These are phyloP conservation scores for Kodamaea suecica DNA, from an alignment of 1,139 yeast genomes.

Conservation along the genomic window DNA sequence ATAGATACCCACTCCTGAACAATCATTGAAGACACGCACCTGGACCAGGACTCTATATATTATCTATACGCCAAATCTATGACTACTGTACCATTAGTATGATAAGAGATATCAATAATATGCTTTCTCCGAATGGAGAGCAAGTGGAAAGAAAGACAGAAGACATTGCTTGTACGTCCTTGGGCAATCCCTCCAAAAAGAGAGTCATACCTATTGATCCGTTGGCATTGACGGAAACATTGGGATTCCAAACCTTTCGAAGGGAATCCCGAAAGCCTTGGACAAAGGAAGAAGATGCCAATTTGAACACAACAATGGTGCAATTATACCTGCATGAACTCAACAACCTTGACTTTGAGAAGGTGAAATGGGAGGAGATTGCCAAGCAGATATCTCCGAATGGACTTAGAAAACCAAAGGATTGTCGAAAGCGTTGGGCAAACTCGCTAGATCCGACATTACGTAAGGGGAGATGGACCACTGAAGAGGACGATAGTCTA, in stretches of 20 bases:
- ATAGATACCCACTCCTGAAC: too few relatives aligned
- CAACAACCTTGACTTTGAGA: slow-evolving; percentile 31
- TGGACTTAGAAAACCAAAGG: slow-evolving; percentile 56
- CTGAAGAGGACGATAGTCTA: slow-evolving; percentile 71
- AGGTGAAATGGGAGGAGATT: slow-evolving; percentile 67
- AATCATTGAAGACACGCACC: too few relatives aligned
- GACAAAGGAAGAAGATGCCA: slow-evolving; percentile 62
- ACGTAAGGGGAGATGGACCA: slow-evolving; percentile 85
- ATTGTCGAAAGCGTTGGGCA: slow-evolving; percentile 72
- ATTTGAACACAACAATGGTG: slow-evolving; percentile 39
- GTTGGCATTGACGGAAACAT: slow-evolving; percentile 62
- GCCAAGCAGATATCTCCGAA: slow-evolving; percentile 38
- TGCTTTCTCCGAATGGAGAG: background rate
- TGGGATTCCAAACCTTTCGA: slow-evolving; percentile 74
- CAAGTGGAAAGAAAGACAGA: too few relatives aligned
- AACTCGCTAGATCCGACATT: slow-evolving; percentile 80
- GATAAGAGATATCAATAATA: background rate
- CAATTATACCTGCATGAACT: slow-evolving; percentile 18
- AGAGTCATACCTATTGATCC: slow-evolving; percentile 51
- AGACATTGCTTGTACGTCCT: too few relatives aligned
- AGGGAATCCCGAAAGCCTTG: slow-evolving; percentile 63
- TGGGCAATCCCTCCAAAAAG: slow-evolving; percentile 7
- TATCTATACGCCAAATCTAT: slow-evolving; percentile 1
- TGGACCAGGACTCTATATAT: background rate
- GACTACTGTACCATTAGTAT: background rate